Base-by-base conservation (phyloP, 352 stramenopile genomes). In the Pythium dissotocum region DNA sequence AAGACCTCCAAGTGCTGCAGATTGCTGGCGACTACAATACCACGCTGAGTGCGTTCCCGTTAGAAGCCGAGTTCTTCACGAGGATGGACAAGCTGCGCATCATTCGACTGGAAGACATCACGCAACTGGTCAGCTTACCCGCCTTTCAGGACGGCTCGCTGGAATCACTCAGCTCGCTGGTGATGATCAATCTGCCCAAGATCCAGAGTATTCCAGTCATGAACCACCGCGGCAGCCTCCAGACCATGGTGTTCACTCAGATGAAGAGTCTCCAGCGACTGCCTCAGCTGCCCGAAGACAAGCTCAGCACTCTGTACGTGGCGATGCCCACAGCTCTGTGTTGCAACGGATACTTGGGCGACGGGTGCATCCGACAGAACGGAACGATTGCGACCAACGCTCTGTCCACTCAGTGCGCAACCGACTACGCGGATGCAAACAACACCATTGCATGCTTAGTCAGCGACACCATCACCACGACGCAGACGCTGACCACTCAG, bases 281-380 rank as follows among this genome's bases (percentile, higher is more conserved):
- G 16, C 65, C 58, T 6, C 12, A 55, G 35, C 65, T 67, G 0
- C 59, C 65, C 2, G 42, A 51, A 33, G 44, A 24, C 9, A 55
- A 14, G 7, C 52, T 72, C 6, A 2, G 28, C 4, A 24, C 46
- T 1, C 18, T 72, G 38, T 36, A 32, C 3, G 66, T 72, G 10
- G 35, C 55, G 36, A 67, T 63, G 55, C 53, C 65, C 2, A 65
- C 42, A 0, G 66, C 54, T n/a, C 36, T 72, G 7, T 72, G 66
- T 35, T 72, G 66, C 66, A 72, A 72, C 30, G 66, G 66, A 1
- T 68, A 65, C 55, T 53, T 67, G 13, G 58, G 30, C 12, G 26
- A 18, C 46, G 13, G 1, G n/a, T 62, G 62, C 30, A 24, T 21
- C 24, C 5, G 6, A 9, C 12, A 35, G 13, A 57, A 44, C 63